Percentiles rank a stretch among this genome's conserved stretches.
Conservation (phyloP, 2,329 filamentous ascomycete genomes). For the Huntiella savannae region DNA sequence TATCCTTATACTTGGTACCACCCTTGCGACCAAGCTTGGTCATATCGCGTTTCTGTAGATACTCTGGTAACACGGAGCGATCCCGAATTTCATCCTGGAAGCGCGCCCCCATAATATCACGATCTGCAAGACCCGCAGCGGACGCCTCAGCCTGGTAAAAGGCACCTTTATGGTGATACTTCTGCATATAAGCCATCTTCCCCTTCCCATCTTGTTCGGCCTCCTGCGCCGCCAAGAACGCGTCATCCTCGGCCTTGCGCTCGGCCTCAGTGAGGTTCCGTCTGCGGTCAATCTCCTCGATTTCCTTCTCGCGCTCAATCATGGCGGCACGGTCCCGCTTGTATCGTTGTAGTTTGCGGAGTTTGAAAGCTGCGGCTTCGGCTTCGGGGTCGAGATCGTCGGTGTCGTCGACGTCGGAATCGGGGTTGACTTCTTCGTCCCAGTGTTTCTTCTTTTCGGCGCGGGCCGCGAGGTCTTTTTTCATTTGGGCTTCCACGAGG, state of each 20-base stretch:
- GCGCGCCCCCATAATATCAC: conserved; percentile 69
- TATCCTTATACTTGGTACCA: conserved; percentile 71
- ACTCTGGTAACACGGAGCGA: conserved; percentile 69
- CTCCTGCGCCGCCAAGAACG: conserved; percentile 56
- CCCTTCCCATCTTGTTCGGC: conserved; percentile 61
- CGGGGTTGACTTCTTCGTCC: conserved; percentile 54
- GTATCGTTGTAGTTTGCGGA: conserved; percentile 75
- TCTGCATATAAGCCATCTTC: conserved; percentile 79
- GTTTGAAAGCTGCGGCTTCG: conserved; percentile 81
- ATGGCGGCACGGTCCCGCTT: conserved; percentile 74
- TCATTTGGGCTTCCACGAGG: conserved; percentile 74
- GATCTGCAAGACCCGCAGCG: conserved; percentile 53
- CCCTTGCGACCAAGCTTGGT: conserved; percentile 87
- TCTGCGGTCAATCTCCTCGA: conserved; percentile 74
- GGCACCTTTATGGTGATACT: conserved; percentile 91
- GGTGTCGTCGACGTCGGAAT: conserved; percentile 68
- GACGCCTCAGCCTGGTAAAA: conserved; percentile 77
- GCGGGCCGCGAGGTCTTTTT: conserved; percentile 57
- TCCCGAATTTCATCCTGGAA: conserved; percentile 73
- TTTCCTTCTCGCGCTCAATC: conserved; percentile 64
- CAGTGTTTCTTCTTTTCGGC: conserved; percentile 66
- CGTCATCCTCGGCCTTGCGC: conserved; percentile 66
- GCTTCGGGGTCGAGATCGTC: conserved; percentile 74
- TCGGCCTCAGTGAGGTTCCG: conserved; percentile 76
- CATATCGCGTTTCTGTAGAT: conserved; percentile 84